A percentile compares a stretch with the other conserved stretches of the same genome.
These are phyloP conservation scores for Tylopilus balloui DNA, from an alignment of 768 basidiomycete species.

Conservation along the genomic window DNA sequence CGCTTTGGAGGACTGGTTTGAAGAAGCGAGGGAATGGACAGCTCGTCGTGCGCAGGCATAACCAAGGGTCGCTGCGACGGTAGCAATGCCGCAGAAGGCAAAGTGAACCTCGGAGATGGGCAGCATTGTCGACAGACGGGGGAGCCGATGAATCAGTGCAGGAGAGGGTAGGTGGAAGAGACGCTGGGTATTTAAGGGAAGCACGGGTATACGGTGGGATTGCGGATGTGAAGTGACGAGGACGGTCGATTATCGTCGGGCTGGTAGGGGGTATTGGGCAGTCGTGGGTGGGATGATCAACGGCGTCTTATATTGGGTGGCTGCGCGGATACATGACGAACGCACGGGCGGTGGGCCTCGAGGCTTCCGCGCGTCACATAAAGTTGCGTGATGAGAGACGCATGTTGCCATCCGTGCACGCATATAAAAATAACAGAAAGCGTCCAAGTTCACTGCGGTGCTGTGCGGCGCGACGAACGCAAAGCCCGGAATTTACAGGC, in stretches of 20 bases:
- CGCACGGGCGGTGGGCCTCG: conserved; percentile 29
- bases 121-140: conserved; percentile 34
- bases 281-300: conserved; percentile 19
- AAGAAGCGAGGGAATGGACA: conserved; percentile 13
- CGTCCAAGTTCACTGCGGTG: no score
- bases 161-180: conserved; percentile 10
- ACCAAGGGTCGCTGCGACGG: conserved; percentile 55
- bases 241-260: conserved; percentile 23
- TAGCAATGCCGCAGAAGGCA: conserved; percentile 53
- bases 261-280: conserved; percentile 21
- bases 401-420: no score
- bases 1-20: conserved; percentile 22
- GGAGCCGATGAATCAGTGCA: not conserved
- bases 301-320: conserved; percentile 31
- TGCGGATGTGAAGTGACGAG: conserved; percentile 8
- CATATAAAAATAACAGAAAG: no score
- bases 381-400: conserved; percentile 16
- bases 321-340: conserved; percentile 21
- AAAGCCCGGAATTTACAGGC: no score
- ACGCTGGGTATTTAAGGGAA: conserved; percentile 20
- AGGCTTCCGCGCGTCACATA: conserved; percentile 26
- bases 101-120: conserved; percentile 51
- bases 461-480: no score
- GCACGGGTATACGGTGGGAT: conserved; percentile 6
- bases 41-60: conserved; percentile 50